A percentile compares a stretch with the other conserved stretches of the same genome.
Evolutionary conservation across 345 rosid genomes (phyloP).

Genomic region (Populus pruinosa): DNA sequence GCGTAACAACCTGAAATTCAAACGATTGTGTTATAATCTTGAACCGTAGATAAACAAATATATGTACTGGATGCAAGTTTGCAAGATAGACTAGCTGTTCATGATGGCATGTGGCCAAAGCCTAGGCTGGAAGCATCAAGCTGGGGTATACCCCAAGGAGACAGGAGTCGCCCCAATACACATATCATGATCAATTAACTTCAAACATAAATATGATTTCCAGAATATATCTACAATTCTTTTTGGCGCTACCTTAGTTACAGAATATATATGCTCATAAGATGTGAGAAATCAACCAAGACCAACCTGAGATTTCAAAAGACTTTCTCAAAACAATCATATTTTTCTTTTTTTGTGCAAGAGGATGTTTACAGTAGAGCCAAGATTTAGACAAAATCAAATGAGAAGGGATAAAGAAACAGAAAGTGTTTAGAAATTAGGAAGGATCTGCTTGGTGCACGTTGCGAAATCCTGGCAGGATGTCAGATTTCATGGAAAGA

Average conservation of each 20-base stretch:
- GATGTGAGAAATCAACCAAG: not conserved
- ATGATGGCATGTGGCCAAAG: not conserved
- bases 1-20: slow-evolving; percentile 39
- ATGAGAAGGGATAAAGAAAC: not conserved
- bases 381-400: not conserved
- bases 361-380: not conserved
- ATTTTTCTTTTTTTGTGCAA: not conserved
- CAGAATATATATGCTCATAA: not conserved
- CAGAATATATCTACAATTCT: not conserved
- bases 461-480: not conserved
- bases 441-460: not conserved
- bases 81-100: slow-evolving; percentile 11
- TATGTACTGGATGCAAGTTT: slow-evolving; percentile 5
- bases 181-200: not conserved
- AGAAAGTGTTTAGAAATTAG: not conserved
- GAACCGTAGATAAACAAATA: not conserved
- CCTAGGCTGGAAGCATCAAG: not conserved
- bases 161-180: not conserved
- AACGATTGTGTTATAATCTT: slow-evolving; percentile 9
- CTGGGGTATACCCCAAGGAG: not conserved
- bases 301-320: not conserved
- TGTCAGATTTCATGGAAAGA: not conserved
- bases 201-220: not conserved
- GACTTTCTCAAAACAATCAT: not conserved
- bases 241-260: not conserved